Evolutionary conservation across 2,329 filamentous ascomycete species (phyloP).

Genomic region (Cladorrhinum sp.): DNA sequence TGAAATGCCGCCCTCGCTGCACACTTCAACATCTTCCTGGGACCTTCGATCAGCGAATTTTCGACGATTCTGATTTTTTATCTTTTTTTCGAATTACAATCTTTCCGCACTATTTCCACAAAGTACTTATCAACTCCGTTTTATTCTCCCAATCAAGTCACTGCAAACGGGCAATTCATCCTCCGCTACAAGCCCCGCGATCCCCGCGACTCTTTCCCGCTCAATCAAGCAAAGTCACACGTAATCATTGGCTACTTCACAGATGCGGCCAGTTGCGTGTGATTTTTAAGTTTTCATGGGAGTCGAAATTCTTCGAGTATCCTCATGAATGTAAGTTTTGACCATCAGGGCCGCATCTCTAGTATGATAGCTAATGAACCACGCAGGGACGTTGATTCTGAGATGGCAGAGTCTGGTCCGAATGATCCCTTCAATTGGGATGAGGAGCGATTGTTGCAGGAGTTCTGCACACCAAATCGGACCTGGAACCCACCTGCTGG

Average conservation of each 20-base stretch:
- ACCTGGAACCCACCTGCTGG: constrained; percentile 44
- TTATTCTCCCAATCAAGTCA: not conserved
- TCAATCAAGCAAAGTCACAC: not conserved
- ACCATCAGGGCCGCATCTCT: no score
- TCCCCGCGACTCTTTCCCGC: not conserved
- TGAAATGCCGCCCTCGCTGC: not conserved
- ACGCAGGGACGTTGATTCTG: not conserved
- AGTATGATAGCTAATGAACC: not conserved
- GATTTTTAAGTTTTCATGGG: not conserved
- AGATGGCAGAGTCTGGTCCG: constrained; percentile 32
- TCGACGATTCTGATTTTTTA: not conserved
- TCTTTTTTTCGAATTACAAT: not conserved
- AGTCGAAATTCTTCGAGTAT: not conserved
- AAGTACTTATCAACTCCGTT: not conserved
- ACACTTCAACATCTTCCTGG: not conserved
- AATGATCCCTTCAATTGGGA: constrained; percentile 74
- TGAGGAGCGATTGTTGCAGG: constrained; percentile 61
- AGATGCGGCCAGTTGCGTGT: not conserved
- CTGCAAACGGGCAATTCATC: not conserved
- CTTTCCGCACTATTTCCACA: not conserved
- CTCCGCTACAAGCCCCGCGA: not conserved
- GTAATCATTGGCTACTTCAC: not conserved
- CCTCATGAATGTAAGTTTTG: constrained; percentile 7
- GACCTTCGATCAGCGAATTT: not conserved
- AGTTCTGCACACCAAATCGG: constrained; percentile 56